These are phyloP conservation scores for Pythium chondricola DNA, from an alignment of 352 stramenopile genomes.

Conservation along the genomic window DNA sequence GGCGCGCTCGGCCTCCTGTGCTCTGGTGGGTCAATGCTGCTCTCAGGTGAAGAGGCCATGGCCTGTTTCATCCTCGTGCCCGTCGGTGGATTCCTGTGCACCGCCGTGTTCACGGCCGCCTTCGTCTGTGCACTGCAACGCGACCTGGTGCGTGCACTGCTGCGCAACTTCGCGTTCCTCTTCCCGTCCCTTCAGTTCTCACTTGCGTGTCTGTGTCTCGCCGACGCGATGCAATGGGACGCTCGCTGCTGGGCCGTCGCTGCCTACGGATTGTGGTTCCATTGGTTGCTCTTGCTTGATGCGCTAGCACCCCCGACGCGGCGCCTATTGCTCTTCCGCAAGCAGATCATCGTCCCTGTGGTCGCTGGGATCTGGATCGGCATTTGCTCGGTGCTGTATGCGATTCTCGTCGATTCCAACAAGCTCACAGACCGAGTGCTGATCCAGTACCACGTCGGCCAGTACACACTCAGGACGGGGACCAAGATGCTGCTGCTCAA, in stretches of 20 bases:
- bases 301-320: slow-evolving; percentile 5
- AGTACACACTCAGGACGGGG: neutral
- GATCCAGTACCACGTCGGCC: neutral
- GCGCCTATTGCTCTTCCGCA: slow-evolving; percentile 4
- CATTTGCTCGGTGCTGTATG: slow-evolving; percentile 6
- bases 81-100: slow-evolving; percentile 1
- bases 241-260: slow-evolving; percentile 8
- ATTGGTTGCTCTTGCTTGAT: slow-evolving; percentile 17
- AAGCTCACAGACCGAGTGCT: slow-evolving; percentile 4
- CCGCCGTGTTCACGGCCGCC: slow-evolving; percentile 1
- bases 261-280: slow-evolving; percentile 16
- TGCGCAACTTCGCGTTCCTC: slow-evolving; percentile 13
- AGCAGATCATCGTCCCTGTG: slow-evolving; percentile 6
- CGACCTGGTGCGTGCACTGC: slow-evolving; percentile 10
- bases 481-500: slow-evolving; percentile 17
- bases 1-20: slow-evolving; percentile 10
- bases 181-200: slow-evolving; percentile 17
- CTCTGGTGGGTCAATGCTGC: slow-evolving; percentile 4
- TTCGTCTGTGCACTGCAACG: slow-evolving; percentile 7
- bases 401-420: slow-evolving; percentile 10
- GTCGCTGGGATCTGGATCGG: slow-evolving; percentile 13
- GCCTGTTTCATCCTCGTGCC: neutral
- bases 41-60: neutral
- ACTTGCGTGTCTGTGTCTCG: slow-evolving; percentile 9
- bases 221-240: slow-evolving; percentile 12